Evolutionary conservation across 345 rosid genomes (phyloP).

Genomic region (Hibiscus mutabilis): DNA sequence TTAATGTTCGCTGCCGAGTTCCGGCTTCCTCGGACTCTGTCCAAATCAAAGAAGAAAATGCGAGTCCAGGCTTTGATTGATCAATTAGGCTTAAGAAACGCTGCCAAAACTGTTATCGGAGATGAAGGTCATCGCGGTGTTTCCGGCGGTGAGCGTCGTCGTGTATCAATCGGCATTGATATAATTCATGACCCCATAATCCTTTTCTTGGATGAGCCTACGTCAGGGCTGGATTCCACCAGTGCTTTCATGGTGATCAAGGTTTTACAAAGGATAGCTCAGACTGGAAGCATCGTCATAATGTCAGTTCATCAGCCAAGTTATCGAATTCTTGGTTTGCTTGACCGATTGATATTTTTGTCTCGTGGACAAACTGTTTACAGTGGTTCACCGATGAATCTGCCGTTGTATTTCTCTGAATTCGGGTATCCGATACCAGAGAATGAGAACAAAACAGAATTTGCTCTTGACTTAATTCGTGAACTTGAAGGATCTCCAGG

Average conservation of each 20-base stretch:
- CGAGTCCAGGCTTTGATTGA: constrained; percentile 82
- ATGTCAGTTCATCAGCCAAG: constrained; percentile 98
- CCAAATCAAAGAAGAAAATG: constrained; percentile 64
- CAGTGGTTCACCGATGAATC: constrained; percentile 67
- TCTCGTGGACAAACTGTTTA: constrained; percentile 93
- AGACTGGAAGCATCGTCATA: constrained; percentile 84
- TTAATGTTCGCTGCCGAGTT: constrained; percentile 91
- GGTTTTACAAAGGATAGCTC: constrained; percentile 82
- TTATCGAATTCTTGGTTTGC: constrained; percentile 63
- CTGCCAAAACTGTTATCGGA: constrained; percentile 79
- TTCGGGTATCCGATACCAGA: constrained; percentile 91
- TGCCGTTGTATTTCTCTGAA: constrained; percentile 58
- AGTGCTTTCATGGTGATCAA: constrained; percentile 97
- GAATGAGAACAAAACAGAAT: constrained; percentile 79
- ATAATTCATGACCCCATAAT: constrained; percentile 87
- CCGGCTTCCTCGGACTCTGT: constrained; percentile 62
- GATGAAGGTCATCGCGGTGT: constrained; percentile 97
- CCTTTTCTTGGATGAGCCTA: constrained; percentile 86
- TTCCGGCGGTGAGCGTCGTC: constrained; percentile 85
- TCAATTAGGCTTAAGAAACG: constrained; percentile 77
- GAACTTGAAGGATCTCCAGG: constrained; percentile 87
- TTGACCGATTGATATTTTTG: constrained; percentile 67
- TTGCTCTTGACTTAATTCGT: constrained; percentile 70
- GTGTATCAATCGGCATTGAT: constrained; percentile 89
- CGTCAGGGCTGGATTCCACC: constrained; percentile 91